Evolutionary conservation across 1,139 yeast genomes (phyloP).

Genomic region (Yamadazyma sp.): DNA sequence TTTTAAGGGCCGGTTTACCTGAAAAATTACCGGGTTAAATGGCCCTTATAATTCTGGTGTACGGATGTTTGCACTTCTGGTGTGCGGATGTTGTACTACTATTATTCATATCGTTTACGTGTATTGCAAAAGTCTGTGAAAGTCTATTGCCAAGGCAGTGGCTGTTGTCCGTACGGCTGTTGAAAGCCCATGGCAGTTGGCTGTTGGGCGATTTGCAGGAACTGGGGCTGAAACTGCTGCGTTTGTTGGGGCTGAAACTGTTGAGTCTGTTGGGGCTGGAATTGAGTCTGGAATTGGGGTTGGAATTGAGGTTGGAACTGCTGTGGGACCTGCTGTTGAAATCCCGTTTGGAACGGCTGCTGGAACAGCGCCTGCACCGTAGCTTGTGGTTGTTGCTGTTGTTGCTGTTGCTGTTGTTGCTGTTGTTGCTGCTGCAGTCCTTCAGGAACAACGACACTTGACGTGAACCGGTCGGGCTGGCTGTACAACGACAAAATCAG

Average conservation of each 20-base stretch:
- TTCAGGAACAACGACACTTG: constrained; percentile 26
- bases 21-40: background rate
- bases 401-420: constrained; percentile 20
- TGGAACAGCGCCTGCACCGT: constrained; percentile 9
- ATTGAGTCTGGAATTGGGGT: constrained; percentile 3
- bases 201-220: constrained; percentile 10
- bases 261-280: too few relatives aligned
- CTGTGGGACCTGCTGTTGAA: constrained; percentile 18
- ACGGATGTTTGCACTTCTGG: background rate
- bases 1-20: background rate
- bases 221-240: constrained; percentile 3
- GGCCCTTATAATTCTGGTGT: too few relatives aligned
- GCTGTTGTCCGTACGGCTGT: constrained; percentile 13
- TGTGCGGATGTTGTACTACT: too few relatives aligned
- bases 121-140: too few relatives aligned
- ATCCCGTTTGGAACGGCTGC: constrained; percentile 22
- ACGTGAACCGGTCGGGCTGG: constrained; percentile 31
- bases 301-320: constrained; percentile 15
- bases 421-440: constrained; percentile 18
- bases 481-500: constrained; percentile 41
- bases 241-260: too few relatives aligned
- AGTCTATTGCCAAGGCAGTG: constrained; percentile 9
- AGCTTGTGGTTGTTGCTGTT: constrained; percentile 20
- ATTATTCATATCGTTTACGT: too few relatives aligned
- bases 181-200: constrained; percentile 14